Evolutionary conservation across 805 yeast genomes (phyloP), one percentile per base, ranked within the genome.

Genomic region (Starmerella kuoi): DNA sequence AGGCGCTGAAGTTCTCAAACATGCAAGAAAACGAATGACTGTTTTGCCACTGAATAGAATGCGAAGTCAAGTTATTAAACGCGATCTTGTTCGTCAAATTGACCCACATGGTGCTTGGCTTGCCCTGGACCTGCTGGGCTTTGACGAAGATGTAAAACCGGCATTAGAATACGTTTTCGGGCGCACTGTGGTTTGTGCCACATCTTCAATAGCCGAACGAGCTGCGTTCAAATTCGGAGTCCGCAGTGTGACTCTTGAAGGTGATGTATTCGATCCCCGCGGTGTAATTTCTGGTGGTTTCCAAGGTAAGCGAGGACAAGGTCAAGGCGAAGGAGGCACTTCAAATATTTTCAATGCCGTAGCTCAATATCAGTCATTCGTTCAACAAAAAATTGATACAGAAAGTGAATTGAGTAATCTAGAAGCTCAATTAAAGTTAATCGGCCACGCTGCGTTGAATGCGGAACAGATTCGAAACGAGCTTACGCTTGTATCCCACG

Each of bases 151-250:
- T 42, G 77, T 85, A 19, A 45, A 68, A 3, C 76, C 70, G 41
- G 98, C 97, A 0, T 83, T 93, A 91, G 79, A 83, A 51, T 85
- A 75, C 52, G 84, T 88, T 19, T 91, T 91, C 62, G 98, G 98
- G 14, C 68, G 75, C 19, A 82, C 93, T n/a, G 72, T 93, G 34
- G 72, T 91, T 19, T 91, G 98, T 63, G 65, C 75, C 17, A 93
- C 86, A 61, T 82, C 95, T 0, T 79, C 80, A 14, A 77, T 94
- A 0, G 97, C 98, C 0, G 80, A 87, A 52, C 67, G 69, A 37
- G 80, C 47, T 1, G 50, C 54, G 6, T 48, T 42, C 37, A 19
- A 44, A 30, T 45, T 91, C n/a, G 84, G 96, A 0, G 85, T 86
- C 58, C 77, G 87, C 58, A 91, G 93, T 24, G 85, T 93, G 14